Evolutionary conservation across 2,329 filamentous ascomycete genomes (phyloP).

Genomic region (Fusarium avenaceum): DNA sequence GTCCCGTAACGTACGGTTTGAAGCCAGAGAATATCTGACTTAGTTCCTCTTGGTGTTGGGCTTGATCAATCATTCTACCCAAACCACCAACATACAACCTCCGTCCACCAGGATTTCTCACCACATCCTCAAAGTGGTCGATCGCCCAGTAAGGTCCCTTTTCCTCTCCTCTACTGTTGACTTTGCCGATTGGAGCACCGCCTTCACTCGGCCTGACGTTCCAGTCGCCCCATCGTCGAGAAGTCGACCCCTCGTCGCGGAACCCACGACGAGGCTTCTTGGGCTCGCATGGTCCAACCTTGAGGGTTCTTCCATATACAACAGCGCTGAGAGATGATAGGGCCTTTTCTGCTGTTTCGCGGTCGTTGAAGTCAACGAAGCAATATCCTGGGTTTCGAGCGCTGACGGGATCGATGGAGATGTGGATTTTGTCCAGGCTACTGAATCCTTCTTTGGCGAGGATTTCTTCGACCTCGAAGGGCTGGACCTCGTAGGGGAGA

Average conservation of each 20-base stretch:
- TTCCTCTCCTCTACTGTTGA: neutral
- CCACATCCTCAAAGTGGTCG: slow-evolving; percentile 52
- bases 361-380: slow-evolving; percentile 75
- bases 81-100: slow-evolving; percentile 67
- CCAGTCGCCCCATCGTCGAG: slow-evolving; percentile 63
- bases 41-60: slow-evolving; percentile 62
- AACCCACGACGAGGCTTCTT: slow-evolving; percentile 54
- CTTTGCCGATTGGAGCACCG: neutral
- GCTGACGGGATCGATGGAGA: slow-evolving; percentile 76
- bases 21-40: slow-evolving; percentile 62
- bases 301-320: slow-evolving; percentile 71
- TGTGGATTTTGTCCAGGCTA: slow-evolving; percentile 69
- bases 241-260: slow-evolving; percentile 32
- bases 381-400: slow-evolving; percentile 80
- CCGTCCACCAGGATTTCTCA: slow-evolving; percentile 51
- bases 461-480: slow-evolving; percentile 72
- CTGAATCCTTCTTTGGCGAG: slow-evolving; percentile 61
- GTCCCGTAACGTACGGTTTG: slow-evolving; percentile 43
- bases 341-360: slow-evolving; percentile 65
- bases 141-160: slow-evolving; percentile 29
- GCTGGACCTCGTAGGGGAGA: slow-evolving; percentile 66
- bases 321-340: slow-evolving; percentile 68
- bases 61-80: slow-evolving; percentile 63
- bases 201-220: slow-evolving; percentile 39
- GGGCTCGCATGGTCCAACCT: slow-evolving; percentile 74